Base-by-base conservation (phyloP, 208 protist species). In the Trichomonas vaginalis region DNA sequence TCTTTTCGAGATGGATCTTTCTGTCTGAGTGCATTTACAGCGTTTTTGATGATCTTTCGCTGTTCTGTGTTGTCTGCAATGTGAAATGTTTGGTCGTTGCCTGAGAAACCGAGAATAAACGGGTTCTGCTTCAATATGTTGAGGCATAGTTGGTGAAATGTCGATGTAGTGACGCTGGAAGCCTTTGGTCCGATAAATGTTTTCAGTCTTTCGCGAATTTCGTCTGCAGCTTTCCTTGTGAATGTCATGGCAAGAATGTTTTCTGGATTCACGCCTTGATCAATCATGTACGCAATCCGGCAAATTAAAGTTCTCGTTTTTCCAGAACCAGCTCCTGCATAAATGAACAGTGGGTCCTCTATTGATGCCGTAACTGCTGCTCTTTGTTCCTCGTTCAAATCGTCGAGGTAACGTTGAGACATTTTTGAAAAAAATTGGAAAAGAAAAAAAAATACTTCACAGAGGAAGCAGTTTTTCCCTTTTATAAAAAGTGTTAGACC, bases 161-260 rank as follows among this genome's bases (percentile, higher is more conserved):
- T 96, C 9, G 37, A 95, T 9, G 95, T 82, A 23, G 23, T 62
- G 46, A 96, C 61, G 35, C 39, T 21, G 32, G 56, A 21, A 42
- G 82, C 96, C 21, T 39, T 21, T 21, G 96, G 61, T n/a, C 70
- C 95, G 32, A 96, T 95, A 90, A 96, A 92, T 40, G 37, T 10
- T 40, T 42, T 61, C 4, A 96, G 42, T 35, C 96, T 56, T 88
- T 96, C 56, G 15, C 80, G 42, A 86, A 96, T 96, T 96, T 96
- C 96, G 27, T 96, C 95, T 40, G 96, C 80, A 45, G 96, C 56
- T 70, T 96, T 96, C n/a, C 96, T 39, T 0, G 96, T 96, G 70
- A 96, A 96, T 62, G 96, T 96, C 62, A 96, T 96, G 15, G 96
- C 96, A 23, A 96, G 95, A 35, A 96, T 95, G 6, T 87, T 61